Percentiles rank a stretch among this genome's conserved stretches.
phyloP scores from a whole-genome alignment of 768 basidiomycete species.

The Amanita polypyramis region DNA sequence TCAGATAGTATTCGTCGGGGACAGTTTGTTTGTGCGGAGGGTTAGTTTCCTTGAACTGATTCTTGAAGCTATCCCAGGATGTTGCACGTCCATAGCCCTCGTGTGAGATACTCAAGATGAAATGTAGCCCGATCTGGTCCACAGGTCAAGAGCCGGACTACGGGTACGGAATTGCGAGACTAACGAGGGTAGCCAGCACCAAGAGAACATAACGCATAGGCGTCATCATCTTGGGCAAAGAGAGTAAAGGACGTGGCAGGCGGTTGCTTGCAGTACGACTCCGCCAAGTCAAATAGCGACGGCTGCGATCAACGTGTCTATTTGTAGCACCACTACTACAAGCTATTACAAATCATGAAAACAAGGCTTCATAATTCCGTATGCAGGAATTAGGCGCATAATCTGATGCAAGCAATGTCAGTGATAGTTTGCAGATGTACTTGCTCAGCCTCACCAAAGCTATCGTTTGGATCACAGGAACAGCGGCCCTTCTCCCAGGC shows the following conservation, averaged over 20 bases:
- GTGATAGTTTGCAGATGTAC: background rate
- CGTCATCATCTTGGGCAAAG: constrained; percentile 34
- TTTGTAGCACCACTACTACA: background rate
- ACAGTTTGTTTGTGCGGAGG: constrained; percentile 52
- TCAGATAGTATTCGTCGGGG: constrained; percentile 46
- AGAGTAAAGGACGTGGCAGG: background rate
- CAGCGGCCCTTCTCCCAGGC: constrained; percentile 52
- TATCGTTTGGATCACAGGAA: constrained; percentile 60
- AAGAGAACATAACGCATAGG: constrained; percentile 45
- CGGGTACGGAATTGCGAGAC: constrained; percentile 10
- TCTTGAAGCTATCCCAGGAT: constrained; percentile 34
- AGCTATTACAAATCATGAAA: constrained; percentile 12
- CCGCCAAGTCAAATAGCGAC: background rate
- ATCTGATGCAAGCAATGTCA: constrained; percentile 17
- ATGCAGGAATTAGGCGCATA: constrained; percentile 32
- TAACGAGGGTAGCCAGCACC: constrained; percentile 35
- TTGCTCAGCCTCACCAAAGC: constrained; percentile 42
- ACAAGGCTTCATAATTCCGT: constrained; percentile 26
- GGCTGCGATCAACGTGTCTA: background rate
- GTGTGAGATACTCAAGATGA: constrained; percentile 55
- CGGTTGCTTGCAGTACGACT: background rate
- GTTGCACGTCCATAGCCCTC: constrained; percentile 54
- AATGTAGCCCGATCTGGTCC: constrained; percentile 45
- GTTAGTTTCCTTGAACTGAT: constrained; percentile 19
- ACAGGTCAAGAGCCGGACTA: background rate